Evolutionary conservation across 1,284 basidiomycete genomes (phyloP), one percentile per base, ranked within the genome.

Genomic region (Ceratorhiza oryzae-sativae): DNA sequence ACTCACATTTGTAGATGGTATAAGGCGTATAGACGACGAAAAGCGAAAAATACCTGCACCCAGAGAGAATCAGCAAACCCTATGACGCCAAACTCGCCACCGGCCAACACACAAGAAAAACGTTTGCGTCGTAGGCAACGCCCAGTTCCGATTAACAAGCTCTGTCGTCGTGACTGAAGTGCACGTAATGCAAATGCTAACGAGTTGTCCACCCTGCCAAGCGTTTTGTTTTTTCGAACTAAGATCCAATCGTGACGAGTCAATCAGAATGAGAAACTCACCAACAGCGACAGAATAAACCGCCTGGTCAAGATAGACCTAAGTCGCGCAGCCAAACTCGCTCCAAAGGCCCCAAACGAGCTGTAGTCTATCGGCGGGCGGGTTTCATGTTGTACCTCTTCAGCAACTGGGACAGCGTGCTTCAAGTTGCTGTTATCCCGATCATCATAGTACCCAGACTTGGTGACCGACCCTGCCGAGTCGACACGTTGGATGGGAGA

Each of bases 101-200:
- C 27, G 12, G 9, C 46, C 49, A 27, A 84, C 89, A 79, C 77
- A 93, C 91, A 92, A 79, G 81, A 93, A 93, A 78, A 90, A 88
- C 10, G 87, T 90, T 79, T 94, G 92, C 0, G 92, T 93, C 5
- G 91, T 92, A 15, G 93, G 87, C 61, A 94, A 79, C 5, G 84
- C 80, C 90, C 92, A 94, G 76, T 87, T 87, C 71, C 90, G 81
- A 27, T 76, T 82, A 20, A 88, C 85, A 34, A 94, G 82, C 79
- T 93, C 90, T 32, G 90, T 91, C 3, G 92, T 94, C 48, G 90
- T 90, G 32, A 93, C 89, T 77, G 89, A 93, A 70, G 92, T 94
- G 78, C 90, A 91, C 13, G 92, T 94, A 72, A 94, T 94, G 79
- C 92, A 94, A 65, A 94, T 78, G 60, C 91, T 92, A 32, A 94